These are phyloP conservation scores for Penicillium soppii DNA, from an alignment of 495 filamentous ascomycete species.

Conservation along the genomic window DNA sequence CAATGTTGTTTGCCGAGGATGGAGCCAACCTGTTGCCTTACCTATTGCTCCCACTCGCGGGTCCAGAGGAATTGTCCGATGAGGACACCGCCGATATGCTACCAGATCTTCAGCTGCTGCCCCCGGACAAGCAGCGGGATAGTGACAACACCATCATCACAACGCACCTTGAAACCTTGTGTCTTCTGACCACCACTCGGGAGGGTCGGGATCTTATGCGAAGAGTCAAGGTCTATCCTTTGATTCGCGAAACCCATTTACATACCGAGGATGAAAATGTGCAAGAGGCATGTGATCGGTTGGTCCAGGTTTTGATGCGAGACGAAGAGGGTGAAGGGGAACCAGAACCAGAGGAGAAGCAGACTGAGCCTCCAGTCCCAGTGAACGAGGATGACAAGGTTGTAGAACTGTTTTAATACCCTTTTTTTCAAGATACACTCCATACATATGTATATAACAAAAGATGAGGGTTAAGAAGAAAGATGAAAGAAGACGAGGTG, in stretches of 20 bases:
- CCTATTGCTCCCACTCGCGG: slow-evolving; percentile 68
- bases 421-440: slow-evolving; percentile 2
- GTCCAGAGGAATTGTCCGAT: slow-evolving; percentile 56
- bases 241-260: slow-evolving; percentile 83
- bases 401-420: slow-evolving; percentile 33
- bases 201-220: slow-evolving; percentile 73
- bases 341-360: slow-evolving; percentile 20
- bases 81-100: slow-evolving; percentile 78
- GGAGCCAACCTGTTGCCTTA: slow-evolving; percentile 84
- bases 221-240: slow-evolving; percentile 78
- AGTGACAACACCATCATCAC: slow-evolving; percentile 68
- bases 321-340: slow-evolving; percentile 56
- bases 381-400: slow-evolving; percentile 44
- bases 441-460: slow-evolving; percentile 1
- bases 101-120: slow-evolving; percentile 81
- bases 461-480: background rate
- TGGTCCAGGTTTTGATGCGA: slow-evolving; percentile 90
- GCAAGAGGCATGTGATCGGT: slow-evolving; percentile 77
- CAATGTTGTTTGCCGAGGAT: slow-evolving; percentile 66
- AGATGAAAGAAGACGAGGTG: too few relatives aligned
- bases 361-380: slow-evolving; percentile 16
- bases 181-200: slow-evolving; percentile 76
- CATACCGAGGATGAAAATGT: slow-evolving; percentile 78
- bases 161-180: slow-evolving; percentile 85
- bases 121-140: slow-evolving; percentile 84